These are phyloP conservation scores for Ogataea glucozyma DNA, from an alignment of 805 yeast genomes.

Conservation along the genomic window DNA sequence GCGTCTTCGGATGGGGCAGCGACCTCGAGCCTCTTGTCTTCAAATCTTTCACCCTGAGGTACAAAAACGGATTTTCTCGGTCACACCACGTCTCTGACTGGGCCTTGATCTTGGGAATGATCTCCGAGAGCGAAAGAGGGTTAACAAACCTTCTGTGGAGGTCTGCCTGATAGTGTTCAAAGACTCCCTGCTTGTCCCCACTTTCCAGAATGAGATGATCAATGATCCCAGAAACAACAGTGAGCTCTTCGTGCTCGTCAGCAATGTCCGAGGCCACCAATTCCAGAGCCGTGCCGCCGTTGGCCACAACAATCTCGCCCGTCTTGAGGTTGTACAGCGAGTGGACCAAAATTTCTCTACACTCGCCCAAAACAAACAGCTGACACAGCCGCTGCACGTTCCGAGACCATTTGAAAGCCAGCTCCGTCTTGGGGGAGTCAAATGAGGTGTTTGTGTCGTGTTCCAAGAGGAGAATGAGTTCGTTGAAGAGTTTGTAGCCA, in stretches of 20 bases:
- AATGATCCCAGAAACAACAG: slow-evolving; percentile 63
- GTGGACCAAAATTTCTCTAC: slow-evolving; percentile 65
- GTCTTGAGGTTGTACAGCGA: slow-evolving; percentile 42
- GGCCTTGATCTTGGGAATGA: slow-evolving; percentile 16
- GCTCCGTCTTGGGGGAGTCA: not conserved
- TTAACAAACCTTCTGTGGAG: slow-evolving; percentile 9
- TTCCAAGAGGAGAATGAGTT: not conserved
- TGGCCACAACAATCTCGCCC: slow-evolving; percentile 12
- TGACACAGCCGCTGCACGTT: slow-evolving; percentile 42
- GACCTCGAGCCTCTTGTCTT: slow-evolving; percentile 53
- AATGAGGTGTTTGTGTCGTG: not conserved
- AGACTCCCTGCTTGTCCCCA: slow-evolving; percentile 14
- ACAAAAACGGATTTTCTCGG: slow-evolving; percentile 25
- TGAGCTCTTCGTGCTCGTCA: slow-evolving; percentile 27
- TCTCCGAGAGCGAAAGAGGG: slow-evolving; percentile 23
- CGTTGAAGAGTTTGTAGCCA: not conserved
- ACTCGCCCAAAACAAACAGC: slow-evolving; percentile 48
- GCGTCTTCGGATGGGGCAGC: slow-evolving; percentile 55
- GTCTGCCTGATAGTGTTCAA: slow-evolving; percentile 27
- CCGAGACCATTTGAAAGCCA: slow-evolving; percentile 42
- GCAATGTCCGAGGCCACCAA: not conserved
- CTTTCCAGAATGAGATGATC: slow-evolving; percentile 46
- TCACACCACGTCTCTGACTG: slow-evolving; percentile 30
- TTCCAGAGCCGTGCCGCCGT: slow-evolving; percentile 2
- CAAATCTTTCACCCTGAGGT: slow-evolving; percentile 51